Evolutionary conservation across 768 basidiomycete genomes (phyloP), one percentile per base, ranked within the genome.

Genomic region (Russula foetens): DNA sequence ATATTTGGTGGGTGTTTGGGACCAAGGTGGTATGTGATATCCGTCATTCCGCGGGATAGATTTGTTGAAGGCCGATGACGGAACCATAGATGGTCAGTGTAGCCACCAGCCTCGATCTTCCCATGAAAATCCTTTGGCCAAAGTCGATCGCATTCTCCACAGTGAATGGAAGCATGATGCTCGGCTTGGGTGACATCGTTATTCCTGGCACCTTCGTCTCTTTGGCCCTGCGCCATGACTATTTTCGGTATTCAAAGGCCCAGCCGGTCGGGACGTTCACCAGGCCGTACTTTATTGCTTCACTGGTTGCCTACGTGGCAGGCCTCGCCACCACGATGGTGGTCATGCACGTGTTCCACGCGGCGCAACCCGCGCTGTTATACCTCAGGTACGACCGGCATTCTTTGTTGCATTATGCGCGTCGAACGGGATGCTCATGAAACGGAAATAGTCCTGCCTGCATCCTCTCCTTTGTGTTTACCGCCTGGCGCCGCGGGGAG

Each of bases 1-100:
- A 98, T 70, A 82, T 97, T 43, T 96, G 86, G 81, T 97, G 91
- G 91, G 92, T 95, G 2, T 95, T 94, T 70, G 90, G 89, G 21
- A 89, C 88, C 0, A 81, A 85, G 68, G 90, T 92, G 73, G 90
- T 90, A 71, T 70, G 88, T 76, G 2, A 38, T n/a, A 11, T n/a
- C 17, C 7, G 15, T 63, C 51, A 21, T 52, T 45, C 46, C 19
- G 29, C 19, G 15, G 8, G 12, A 9, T 21, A 24, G 17, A 29
- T 7, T 38, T 21, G 21, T 60, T 33, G 9, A 33, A n/a, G 15
- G 47, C 35, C 35, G 31, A 45, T 47, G 23, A 43, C 33, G 31
- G 17, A n/a, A 60, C 12, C 49, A 11, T 67, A 92, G 90, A 98
- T 98, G 95, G 85, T 96, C 24, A 85, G 85, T 66, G 96, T 98